These are phyloP conservation scores for Cladosporium oxysporum DNA, from an alignment of 2,329 filamentous ascomycete species.

Conservation along the genomic window DNA sequence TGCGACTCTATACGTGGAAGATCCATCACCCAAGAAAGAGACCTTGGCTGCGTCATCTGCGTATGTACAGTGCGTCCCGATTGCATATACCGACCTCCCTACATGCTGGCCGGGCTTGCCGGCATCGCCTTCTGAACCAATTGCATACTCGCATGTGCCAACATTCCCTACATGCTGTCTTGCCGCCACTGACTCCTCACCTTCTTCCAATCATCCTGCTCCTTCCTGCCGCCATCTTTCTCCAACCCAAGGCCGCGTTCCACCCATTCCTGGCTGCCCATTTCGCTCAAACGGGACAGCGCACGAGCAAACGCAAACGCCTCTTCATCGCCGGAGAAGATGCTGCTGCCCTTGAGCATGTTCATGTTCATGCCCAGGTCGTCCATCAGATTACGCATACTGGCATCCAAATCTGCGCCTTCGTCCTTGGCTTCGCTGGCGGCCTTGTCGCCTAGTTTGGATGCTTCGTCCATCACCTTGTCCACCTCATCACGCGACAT, in stretches of 20 bases:
- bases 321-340: constrained; percentile 95
- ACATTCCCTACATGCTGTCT: constrained; percentile 57
- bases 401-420: constrained; percentile 57
- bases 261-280: constrained; percentile 94
- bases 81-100: not conserved
- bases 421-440: constrained; percentile 33
- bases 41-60: not conserved
- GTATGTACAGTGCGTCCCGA: not conserved
- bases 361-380: constrained; percentile 83
- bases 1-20: constrained; percentile 6
- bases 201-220: constrained; percentile 66
- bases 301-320: constrained; percentile 93
- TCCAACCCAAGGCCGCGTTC: constrained; percentile 72
- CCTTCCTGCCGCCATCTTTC: constrained; percentile 62
- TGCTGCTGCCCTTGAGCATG: constrained; percentile 77
- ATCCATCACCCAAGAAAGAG: not conserved
- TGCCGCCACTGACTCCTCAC: constrained; percentile 68
- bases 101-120: not conserved
- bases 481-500: constrained; percentile 44
- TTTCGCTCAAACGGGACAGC: constrained; percentile 79
- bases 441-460: constrained; percentile 29
- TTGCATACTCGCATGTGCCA: constrained; percentile 24
- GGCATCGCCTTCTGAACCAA: not conserved
- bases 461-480: constrained; percentile 46
- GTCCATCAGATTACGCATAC: constrained; percentile 81